Evolutionary conservation across 2,329 filamentous ascomycete species (phyloP).

Genomic region (Didymella pinodella): DNA sequence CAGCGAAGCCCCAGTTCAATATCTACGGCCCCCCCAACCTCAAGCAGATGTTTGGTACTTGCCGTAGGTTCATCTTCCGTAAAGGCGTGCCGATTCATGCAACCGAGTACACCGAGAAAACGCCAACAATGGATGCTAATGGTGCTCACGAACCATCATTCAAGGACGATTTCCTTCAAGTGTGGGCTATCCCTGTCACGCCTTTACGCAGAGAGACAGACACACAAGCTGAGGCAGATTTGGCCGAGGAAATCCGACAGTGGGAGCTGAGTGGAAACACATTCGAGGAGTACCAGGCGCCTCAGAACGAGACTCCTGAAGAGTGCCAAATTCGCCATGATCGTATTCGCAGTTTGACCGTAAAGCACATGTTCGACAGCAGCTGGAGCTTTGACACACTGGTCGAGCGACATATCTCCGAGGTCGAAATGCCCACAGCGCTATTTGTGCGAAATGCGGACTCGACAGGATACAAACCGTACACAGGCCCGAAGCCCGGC

Average conservation of each 20-base stretch:
- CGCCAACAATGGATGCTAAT: slow-evolving; percentile 36
- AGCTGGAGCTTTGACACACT: slow-evolving; percentile 77
- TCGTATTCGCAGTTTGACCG: slow-evolving; percentile 65
- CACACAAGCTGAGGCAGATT: slow-evolving; percentile 26
- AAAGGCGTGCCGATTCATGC: slow-evolving; percentile 78
- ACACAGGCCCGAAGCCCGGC: slow-evolving; percentile 72
- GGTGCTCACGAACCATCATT: slow-evolving; percentile 68
- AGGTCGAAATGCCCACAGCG: slow-evolving; percentile 72
- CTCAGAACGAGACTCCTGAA: slow-evolving; percentile 41
- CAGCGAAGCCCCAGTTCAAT: slow-evolving; percentile 46
- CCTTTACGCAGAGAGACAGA: slow-evolving; percentile 32
- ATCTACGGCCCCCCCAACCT: slow-evolving; percentile 85
- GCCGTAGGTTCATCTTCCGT: slow-evolving; percentile 84
- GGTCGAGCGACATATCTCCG: slow-evolving; percentile 68
- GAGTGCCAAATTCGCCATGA: slow-evolving; percentile 55
- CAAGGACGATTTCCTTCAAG: slow-evolving; percentile 76
- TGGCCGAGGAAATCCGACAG: slow-evolving; percentile 31
- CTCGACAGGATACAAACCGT: slow-evolving; percentile 71
- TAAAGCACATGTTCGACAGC: slow-evolving; percentile 82
- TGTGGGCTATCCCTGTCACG: slow-evolving; percentile 79
- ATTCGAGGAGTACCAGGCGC: slow-evolving; percentile 42
- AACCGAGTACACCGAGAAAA: slow-evolving; percentile 66
- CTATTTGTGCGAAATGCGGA: slow-evolving; percentile 72
- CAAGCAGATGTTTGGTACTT: slow-evolving; percentile 80
- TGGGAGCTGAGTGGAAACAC: slow-evolving; percentile 41